These are phyloP conservation scores for Datura wrightii DNA, from an alignment of 257 asterid genomes.

Conservation along the genomic window DNA sequence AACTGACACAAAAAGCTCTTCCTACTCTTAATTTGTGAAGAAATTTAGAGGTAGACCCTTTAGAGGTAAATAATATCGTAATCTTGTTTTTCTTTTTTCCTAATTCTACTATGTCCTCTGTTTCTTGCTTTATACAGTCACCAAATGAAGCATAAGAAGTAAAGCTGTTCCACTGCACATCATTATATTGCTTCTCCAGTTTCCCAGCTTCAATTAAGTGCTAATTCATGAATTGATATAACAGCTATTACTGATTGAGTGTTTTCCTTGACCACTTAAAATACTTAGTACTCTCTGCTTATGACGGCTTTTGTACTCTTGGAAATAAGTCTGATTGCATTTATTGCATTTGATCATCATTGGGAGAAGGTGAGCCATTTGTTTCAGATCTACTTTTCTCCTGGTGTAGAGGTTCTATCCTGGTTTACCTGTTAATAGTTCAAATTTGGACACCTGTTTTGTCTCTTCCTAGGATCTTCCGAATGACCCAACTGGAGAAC, in stretches of 20 bases:
- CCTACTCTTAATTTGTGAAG: not conserved
- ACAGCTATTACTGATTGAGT: not conserved
- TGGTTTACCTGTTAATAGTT: not conserved
- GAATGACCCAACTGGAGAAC: constrained; percentile 83
- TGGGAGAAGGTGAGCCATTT: constrained; percentile 73
- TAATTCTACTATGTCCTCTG: not conserved
- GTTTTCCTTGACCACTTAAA: constrained; percentile 53
- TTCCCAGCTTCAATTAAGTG: not conserved
- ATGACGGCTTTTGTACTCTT: constrained; percentile 57
- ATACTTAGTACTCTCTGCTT: constrained; percentile 62
- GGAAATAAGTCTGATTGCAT: constrained; percentile 69
- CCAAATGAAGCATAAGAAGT: constrained; percentile 10
- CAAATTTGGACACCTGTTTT: constrained; percentile 31
- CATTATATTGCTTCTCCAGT: not conserved
- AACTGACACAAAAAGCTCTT: constrained; percentile 10
- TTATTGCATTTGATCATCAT: constrained; percentile 70
- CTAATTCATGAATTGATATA: not conserved
- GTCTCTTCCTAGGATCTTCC: constrained; percentile 71
- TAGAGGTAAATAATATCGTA: not conserved
- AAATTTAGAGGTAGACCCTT: not conserved
- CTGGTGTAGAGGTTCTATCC: not conserved
- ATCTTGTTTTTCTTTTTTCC: not conserved
- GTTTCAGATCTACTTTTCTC: constrained; percentile 13
- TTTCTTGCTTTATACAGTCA: not conserved
- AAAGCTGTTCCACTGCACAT: not conserved